Evolutionary conservation across 306 rosid genomes (phyloP).

Genomic region (Bauhinia variegata): DNA sequence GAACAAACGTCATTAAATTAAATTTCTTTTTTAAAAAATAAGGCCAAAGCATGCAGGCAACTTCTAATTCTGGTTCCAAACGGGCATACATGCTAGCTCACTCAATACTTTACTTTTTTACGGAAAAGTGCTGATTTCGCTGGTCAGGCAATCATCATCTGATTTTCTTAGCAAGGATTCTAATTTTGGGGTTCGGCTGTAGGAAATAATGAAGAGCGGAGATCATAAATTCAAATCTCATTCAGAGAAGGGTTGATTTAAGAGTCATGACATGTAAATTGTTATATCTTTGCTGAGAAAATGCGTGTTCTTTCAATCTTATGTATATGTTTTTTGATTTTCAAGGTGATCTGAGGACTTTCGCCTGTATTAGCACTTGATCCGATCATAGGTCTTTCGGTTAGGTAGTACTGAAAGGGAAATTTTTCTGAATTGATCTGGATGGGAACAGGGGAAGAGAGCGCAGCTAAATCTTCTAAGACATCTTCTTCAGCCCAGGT

Average conservation of each 20-base stretch:
- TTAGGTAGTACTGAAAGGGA: conserved; percentile 28
- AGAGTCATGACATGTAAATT: conserved; percentile 16
- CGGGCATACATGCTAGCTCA: background rate
- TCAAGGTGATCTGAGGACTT: conserved; percentile 37
- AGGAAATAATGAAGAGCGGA: background rate
- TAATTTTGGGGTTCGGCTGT: background rate
- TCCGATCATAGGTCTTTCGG: conserved; percentile 28
- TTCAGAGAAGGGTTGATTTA: conserved; percentile 17
- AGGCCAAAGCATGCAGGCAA: background rate
- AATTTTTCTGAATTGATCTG: conserved; percentile 32
- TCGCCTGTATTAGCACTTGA: conserved; percentile 32
- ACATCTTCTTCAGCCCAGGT: conserved; percentile 70
- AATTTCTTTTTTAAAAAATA: background rate
- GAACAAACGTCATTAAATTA: conserved; percentile 1
- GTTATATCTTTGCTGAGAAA: background rate
- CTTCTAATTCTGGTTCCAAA: background rate
- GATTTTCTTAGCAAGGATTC: background rate
- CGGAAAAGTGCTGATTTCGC: background rate
- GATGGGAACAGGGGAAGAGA: conserved; percentile 97
- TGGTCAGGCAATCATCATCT: too few relatives aligned
- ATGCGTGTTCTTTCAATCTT: conserved; percentile 10
- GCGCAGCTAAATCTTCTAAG: conserved; percentile 77
- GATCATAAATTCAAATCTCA: background rate
- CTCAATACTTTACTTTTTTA: background rate
- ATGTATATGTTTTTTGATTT: conserved; percentile 27